Evolutionary conservation across 2,329 filamentous ascomycete genomes (phyloP).

Genomic region (Penicillium sp.): DNA sequence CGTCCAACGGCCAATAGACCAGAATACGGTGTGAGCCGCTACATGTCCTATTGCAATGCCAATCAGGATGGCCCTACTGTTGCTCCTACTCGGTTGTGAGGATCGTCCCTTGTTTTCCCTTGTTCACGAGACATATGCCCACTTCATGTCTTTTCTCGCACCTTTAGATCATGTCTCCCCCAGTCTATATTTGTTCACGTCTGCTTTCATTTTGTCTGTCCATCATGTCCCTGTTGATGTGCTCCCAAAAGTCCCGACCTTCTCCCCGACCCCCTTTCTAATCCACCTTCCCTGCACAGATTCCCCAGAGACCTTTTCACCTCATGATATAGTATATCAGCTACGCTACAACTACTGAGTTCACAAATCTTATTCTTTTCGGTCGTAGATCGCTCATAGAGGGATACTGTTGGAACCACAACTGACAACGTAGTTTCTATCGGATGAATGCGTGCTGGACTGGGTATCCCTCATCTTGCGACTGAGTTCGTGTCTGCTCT

Average conservation of each 20-base stretch:
- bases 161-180: constrained; percentile 27
- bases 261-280: constrained; percentile 7
- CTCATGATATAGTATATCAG: constrained; percentile 27
- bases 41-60: background rate
- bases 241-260: constrained; percentile 23
- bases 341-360: constrained; percentile 16
- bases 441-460: too few relatives aligned
- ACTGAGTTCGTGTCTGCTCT: too few relatives aligned
- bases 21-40: too few relatives aligned
- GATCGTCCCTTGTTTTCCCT: constrained; percentile 10
- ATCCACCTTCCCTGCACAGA: constrained; percentile 29
- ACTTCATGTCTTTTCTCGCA: constrained; percentile 25
- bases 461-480: too few relatives aligned
- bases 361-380: too few relatives aligned
- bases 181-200: constrained; percentile 23
- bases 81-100: background rate
- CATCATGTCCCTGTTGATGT: constrained; percentile 25
- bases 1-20: constrained; percentile 37
- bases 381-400: too few relatives aligned
- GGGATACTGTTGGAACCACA: too few relatives aligned
- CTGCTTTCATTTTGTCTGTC: constrained; percentile 11
- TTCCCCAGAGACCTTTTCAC: constrained; percentile 24
- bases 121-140: constrained; percentile 31
- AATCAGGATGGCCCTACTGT: constrained; percentile 1
- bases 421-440: too few relatives aligned